phyloP scores from a whole-genome alignment of 495 filamentous ascomycete species.

The Cetradonia linearis region DNA sequence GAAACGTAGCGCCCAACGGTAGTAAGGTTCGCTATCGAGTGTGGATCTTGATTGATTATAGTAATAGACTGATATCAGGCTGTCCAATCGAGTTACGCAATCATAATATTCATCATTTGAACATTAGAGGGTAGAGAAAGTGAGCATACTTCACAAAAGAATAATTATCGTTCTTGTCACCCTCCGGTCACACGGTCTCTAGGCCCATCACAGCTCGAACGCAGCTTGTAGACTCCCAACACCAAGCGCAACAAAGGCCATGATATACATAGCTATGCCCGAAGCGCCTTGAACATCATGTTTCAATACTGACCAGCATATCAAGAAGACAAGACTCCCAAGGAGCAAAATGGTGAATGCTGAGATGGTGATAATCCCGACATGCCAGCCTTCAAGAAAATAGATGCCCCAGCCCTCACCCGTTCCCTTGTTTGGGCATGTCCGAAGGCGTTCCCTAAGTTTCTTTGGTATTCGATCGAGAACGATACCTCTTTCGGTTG shows the following conservation, averaged over 20 bases:
- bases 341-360: too few relatives aligned
- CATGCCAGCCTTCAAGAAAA: constrained; percentile 8
- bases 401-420: background rate
- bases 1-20: too few relatives aligned
- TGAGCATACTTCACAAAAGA: too few relatives aligned
- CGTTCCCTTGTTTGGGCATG: background rate
- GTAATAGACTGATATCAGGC: too few relatives aligned
- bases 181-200: background rate
- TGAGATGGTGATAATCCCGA: too few relatives aligned
- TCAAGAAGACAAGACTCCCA: constrained; percentile 5
- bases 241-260: constrained; percentile 10
- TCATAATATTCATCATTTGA: too few relatives aligned
- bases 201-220: background rate
- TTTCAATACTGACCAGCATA: constrained; percentile 11
- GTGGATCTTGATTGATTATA: too few relatives aligned
- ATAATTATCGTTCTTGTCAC: too few relatives aligned
- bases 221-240: constrained; percentile 15
- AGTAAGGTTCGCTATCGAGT: too few relatives aligned
- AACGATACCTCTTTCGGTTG: background rate
- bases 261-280: constrained; percentile 10
- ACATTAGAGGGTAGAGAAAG: too few relatives aligned
- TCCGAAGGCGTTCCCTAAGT: background rate
- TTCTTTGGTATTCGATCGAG: background rate
- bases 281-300: constrained; percentile 21
- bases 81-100: too few relatives aligned